Evolutionary conservation across 1,139 yeast genomes (phyloP).

Genomic region (Protomyces inouyei): DNA sequence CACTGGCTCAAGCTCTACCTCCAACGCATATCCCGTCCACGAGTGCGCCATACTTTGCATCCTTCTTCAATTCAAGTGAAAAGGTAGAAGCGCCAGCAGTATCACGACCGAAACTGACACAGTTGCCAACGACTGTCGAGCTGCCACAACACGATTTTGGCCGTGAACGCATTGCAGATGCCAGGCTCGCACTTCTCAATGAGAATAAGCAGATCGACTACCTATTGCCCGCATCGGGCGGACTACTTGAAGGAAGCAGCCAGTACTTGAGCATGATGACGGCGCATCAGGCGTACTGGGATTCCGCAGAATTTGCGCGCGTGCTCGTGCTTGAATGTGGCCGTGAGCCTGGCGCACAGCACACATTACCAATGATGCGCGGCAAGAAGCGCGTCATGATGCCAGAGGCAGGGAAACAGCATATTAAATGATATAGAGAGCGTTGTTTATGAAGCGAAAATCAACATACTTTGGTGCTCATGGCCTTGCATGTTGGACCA

Average conservation of each 20-base stretch:
- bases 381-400: background rate
- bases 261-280: conserved; percentile 44
- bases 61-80: conserved; percentile 1
- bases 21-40: conserved; percentile 36
- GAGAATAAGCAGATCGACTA: conserved; percentile 46
- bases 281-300: conserved; percentile 46
- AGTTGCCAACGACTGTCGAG: conserved; percentile 35
- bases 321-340: conserved; percentile 43
- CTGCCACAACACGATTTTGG: conserved; percentile 36
- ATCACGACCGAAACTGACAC: conserved; percentile 2
- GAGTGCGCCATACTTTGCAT: conserved; percentile 16
- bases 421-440: no score
- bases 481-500: no score
- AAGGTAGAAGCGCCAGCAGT: background rate
- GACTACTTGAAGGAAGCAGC: conserved; percentile 38
- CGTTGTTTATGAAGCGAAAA: no score
- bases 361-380: background rate
- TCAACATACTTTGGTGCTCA: no score
- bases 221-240: conserved; percentile 40
- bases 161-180: conserved; percentile 37
- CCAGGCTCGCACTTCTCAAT: conserved; percentile 38
- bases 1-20: conserved; percentile 35
- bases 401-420: background rate
- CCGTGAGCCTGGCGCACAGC: conserved; percentile 32
- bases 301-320: conserved; percentile 43